phyloP scores from a whole-genome alignment of 139 green algal genomes.

The Desmodesmus armatus region DNA sequence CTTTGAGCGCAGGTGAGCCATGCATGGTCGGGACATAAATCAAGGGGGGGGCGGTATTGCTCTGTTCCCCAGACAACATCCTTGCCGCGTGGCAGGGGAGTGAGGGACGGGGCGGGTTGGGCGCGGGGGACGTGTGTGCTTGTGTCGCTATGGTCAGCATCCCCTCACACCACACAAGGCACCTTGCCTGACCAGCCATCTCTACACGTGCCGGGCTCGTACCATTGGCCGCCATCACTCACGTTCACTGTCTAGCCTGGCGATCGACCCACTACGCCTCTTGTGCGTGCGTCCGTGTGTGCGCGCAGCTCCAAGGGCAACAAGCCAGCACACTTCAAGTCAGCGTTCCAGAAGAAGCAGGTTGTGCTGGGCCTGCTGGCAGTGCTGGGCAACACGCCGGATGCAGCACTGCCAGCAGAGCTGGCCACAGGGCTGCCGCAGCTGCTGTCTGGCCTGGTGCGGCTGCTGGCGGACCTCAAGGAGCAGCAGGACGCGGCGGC shows the following conservation, averaged over 20 bases:
- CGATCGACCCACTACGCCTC: not conserved
- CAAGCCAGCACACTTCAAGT: slow-evolving; percentile 77
- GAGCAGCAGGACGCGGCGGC: slow-evolving; percentile 53
- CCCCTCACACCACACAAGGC: no score
- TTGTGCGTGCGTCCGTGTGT: not conserved
- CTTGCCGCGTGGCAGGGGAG: not conserved
- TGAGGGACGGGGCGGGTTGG: no score
- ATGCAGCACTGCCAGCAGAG: slow-evolving; percentile 68
- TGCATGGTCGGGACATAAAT: no score
- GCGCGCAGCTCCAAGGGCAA: slow-evolving; percentile 26
- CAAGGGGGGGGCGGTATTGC: slow-evolving; percentile 2
- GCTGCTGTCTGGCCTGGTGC: slow-evolving; percentile 55
- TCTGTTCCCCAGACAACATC: not conserved
- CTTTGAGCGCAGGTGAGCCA: slow-evolving; percentile 53
- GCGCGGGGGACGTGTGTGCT: no score
- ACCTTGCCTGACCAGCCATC: no score
- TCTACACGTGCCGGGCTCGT: no score
- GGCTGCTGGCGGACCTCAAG: slow-evolving; percentile 60
- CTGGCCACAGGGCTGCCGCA: slow-evolving; percentile 64
- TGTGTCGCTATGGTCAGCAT: no score
- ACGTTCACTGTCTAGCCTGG: no score
- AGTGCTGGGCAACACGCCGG: slow-evolving; percentile 63
- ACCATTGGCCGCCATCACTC: no score
- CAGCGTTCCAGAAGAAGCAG: slow-evolving; percentile 85
- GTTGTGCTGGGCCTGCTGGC: slow-evolving; percentile 75